Conservation (phyloP, 2,329 filamentous ascomycete genomes). For the Fusarium foetens region DNA sequence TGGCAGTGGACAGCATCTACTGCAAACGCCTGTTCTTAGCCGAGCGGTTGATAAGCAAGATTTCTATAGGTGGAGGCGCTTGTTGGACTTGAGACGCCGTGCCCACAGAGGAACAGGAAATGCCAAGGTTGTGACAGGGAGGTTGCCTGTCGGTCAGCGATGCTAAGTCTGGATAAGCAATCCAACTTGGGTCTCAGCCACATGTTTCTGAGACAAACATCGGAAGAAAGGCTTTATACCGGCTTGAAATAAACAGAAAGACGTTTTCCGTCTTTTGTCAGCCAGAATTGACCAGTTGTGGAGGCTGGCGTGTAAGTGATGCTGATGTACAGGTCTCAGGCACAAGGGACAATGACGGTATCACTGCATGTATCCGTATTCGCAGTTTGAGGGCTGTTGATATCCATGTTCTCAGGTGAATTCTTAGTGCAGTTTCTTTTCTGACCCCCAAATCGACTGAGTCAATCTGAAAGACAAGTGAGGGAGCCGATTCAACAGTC, state of each 20-base stretch:
- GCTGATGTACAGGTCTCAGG: background rate
- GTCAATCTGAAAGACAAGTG: conserved; percentile 19
- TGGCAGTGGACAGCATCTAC: conserved; percentile 20
- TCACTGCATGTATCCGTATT: background rate
- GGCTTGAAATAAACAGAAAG: background rate
- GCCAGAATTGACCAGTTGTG: background rate
- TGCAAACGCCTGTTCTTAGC: conserved; percentile 30
- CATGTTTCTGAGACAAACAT: conserved; percentile 39
- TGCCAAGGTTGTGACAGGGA: conserved; percentile 29
- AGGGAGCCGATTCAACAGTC: conserved; percentile 10
- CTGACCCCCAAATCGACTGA: background rate
- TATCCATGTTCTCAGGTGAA: background rate
- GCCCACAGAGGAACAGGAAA: conserved; percentile 8
- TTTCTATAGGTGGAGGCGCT: conserved; percentile 35
- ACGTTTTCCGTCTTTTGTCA: background rate
- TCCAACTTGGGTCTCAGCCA: conserved; percentile 23
- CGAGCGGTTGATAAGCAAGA: conserved; percentile 33
- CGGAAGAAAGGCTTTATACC: conserved; percentile 16
- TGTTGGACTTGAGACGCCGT: conserved; percentile 31
- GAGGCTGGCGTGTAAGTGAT: background rate
- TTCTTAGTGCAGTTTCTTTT: background rate
- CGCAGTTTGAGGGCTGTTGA: background rate
- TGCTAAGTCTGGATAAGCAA: conserved; percentile 33
- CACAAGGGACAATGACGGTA: background rate
- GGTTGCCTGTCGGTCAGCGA: conserved; percentile 21